phyloP scores from a whole-genome alignment of 306 rosid species.

The Boehmeria nivea region DNA sequence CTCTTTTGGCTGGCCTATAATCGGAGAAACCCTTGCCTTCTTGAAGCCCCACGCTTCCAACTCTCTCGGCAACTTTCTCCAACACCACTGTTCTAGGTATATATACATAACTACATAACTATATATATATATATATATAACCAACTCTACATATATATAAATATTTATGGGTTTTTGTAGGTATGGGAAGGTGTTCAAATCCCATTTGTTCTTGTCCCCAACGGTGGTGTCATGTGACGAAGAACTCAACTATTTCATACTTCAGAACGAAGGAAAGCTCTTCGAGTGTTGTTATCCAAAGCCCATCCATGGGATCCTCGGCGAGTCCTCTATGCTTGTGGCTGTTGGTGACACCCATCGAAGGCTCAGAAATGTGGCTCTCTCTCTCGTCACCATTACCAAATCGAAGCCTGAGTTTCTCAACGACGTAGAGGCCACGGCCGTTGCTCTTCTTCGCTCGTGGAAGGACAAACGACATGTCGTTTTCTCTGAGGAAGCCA shows the following conservation, averaged over 20 bases:
- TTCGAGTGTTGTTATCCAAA: constrained; percentile 33
- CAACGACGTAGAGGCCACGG: constrained; percentile 16
- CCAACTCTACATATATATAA: neutral
- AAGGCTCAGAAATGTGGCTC: constrained; percentile 33
- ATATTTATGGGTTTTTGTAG: neutral
- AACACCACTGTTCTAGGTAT: constrained; percentile 30
- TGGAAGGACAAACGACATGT: constrained; percentile 29
- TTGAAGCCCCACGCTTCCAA: constrained; percentile 33
- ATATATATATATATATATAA: no score
- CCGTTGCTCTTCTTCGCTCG: constrained; percentile 19
- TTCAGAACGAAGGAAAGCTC: constrained; percentile 36
- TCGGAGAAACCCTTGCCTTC: constrained; percentile 33
- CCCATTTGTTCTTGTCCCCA: constrained; percentile 32
- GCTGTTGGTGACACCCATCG: constrained; percentile 29
- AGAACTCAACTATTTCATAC: constrained; percentile 32
- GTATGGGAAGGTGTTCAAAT: constrained; percentile 37
- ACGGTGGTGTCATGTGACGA: constrained; percentile 31
- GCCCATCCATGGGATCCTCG: constrained; percentile 34
- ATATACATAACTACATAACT: neutral
- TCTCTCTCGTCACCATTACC: constrained; percentile 26
- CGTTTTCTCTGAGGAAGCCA: constrained; percentile 32
- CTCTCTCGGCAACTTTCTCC: constrained; percentile 28
- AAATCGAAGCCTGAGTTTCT: constrained; percentile 31
- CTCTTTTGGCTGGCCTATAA: constrained; percentile 32
- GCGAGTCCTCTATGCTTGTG: constrained; percentile 26